Evolutionary conservation across 2,329 filamentous ascomycete species (phyloP).

Genomic region (Aspergillus texensis): DNA sequence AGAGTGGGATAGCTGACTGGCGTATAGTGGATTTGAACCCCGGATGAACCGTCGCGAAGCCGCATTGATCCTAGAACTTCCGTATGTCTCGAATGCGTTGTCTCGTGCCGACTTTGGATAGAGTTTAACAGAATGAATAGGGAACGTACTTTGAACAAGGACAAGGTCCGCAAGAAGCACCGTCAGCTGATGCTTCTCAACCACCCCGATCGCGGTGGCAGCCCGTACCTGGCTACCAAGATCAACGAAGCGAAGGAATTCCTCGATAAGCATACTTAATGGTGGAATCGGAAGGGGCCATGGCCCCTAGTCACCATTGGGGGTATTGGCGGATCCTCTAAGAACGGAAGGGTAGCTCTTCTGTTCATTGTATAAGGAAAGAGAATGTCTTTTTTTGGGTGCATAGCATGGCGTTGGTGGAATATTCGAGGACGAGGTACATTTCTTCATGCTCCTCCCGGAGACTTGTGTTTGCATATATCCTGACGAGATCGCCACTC

Average conservation of each 20-base stretch:
- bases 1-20: slow-evolving; percentile 16
- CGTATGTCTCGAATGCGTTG: slow-evolving; percentile 58
- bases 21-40: slow-evolving; percentile 75
- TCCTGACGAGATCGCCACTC: slow-evolving; percentile 67
- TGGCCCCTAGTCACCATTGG: not conserved
- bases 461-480: slow-evolving; percentile 65
- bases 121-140: slow-evolving; percentile 50
- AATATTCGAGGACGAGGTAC: slow-evolving; percentile 29
- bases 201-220: slow-evolving; percentile 95
- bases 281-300: not conserved
- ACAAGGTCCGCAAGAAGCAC: slow-evolving; percentile 94
- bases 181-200: slow-evolving; percentile 95
- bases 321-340: not conserved
- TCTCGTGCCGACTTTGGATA: not conserved
- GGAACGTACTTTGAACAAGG: slow-evolving; percentile 84
- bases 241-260: slow-evolving; percentile 98
- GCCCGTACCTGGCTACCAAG: slow-evolving; percentile 94
- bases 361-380: slow-evolving; percentile 25
- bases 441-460: slow-evolving; percentile 22
- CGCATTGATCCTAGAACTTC: slow-evolving; percentile 83
- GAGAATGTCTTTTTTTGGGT: slow-evolving; percentile 33
- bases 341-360: not conserved
- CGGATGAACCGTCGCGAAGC: slow-evolving; percentile 94
- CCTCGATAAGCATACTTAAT: slow-evolving; percentile 69
- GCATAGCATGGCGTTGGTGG: slow-evolving; percentile 47